A percentile compares a stretch with the other conserved stretches of the same genome.
These are phyloP conservation scores for Phaseolus coccineus DNA, from an alignment of 331 rosid genomes.

Conservation along the genomic window DNA sequence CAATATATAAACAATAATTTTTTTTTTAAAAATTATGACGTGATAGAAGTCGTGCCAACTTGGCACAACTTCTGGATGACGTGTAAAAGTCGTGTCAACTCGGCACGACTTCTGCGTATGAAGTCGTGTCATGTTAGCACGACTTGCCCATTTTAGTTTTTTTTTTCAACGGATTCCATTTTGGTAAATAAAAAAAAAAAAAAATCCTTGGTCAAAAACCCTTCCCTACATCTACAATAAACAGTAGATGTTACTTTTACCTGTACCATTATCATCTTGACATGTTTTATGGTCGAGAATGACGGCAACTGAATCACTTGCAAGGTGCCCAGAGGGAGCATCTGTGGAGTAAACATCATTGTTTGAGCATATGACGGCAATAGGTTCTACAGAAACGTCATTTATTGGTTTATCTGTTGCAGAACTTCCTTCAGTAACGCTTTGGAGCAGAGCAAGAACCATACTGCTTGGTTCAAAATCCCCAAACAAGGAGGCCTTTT, in stretches of 20 bases:
- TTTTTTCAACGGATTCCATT: too few relatives aligned
- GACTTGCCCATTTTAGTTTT: too few relatives aligned
- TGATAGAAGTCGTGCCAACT: too few relatives aligned
- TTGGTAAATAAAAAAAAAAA: too few relatives aligned
- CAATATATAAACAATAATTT: too few relatives aligned
- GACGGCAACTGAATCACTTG: conserved; percentile 39
- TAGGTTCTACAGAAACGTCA: conserved; percentile 48
- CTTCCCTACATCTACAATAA: background rate
- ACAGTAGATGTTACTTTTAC: conserved; percentile 41
- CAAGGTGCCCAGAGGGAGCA: conserved; percentile 38
- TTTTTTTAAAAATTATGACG: too few relatives aligned
- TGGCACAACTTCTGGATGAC: too few relatives aligned
- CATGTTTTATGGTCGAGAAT: conserved; percentile 39
- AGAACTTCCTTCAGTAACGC: conserved; percentile 47
- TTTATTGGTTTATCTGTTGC: conserved; percentile 47
- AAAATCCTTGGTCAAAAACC: background rate
- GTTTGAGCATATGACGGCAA: conserved; percentile 43
- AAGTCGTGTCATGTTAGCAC: too few relatives aligned
- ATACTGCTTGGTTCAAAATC: conserved; percentile 64
- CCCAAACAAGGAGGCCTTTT: conserved; percentile 50
- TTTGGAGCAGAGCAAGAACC: conserved; percentile 58
- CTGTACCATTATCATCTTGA: conserved; percentile 48
- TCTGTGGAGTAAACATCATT: conserved; percentile 42
- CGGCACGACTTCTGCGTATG: too few relatives aligned
- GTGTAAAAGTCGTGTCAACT: too few relatives aligned